Evolutionary conservation across 345 rosid genomes (phyloP).

Genomic region (Lenwebbia sp.): DNA sequence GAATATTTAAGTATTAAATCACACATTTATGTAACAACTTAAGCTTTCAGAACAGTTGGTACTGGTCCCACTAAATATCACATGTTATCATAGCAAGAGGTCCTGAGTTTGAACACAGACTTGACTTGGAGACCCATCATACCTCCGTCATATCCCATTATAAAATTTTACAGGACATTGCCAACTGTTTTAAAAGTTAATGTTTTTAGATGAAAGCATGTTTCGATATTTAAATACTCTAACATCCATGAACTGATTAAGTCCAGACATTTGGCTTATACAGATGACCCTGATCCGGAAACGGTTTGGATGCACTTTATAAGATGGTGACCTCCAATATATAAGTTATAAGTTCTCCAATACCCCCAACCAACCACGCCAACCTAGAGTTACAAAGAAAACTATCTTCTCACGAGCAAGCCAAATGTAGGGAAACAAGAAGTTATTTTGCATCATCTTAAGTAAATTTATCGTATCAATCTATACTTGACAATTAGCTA

Average conservation of each 20-base stretch:
- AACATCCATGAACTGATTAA: background rate
- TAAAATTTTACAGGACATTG: no score
- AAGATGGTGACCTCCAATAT: background rate
- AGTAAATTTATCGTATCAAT: background rate
- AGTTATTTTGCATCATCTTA: background rate
- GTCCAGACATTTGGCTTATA: background rate
- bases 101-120: background rate
- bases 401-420: background rate
- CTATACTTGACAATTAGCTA: background rate
- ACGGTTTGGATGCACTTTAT: background rate
- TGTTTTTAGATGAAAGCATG: background rate
- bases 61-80: no score
- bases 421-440: background rate
- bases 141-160: background rate
- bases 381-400: background rate
- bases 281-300: background rate
- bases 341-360: background rate
- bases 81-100: no score
- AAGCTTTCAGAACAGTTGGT: no score
- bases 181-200: background rate
- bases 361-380: background rate
- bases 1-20: no score
- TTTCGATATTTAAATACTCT: background rate
- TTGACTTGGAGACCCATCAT: background rate
- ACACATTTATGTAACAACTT: no score